phyloP scores from a whole-genome alignment of 2,329 filamentous ascomycete species.

The Pseudocercospora macadamiae region DNA sequence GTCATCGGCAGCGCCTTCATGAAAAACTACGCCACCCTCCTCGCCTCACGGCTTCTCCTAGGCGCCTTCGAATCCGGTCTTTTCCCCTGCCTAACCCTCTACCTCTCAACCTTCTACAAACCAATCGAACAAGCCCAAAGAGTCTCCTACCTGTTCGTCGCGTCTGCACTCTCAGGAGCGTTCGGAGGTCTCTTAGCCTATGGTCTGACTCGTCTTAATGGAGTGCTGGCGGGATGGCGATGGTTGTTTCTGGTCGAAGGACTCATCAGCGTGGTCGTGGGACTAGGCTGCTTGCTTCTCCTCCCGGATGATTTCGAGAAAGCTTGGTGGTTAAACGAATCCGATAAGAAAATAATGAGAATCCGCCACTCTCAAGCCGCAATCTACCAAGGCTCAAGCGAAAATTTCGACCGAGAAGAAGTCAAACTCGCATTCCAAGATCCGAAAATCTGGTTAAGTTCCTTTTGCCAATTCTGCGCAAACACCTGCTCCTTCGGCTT shows the following conservation, averaged over 20 bases:
- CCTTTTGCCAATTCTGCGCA: conserved; percentile 39
- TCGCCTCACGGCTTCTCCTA: conserved; percentile 12
- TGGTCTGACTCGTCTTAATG: conserved; percentile 6
- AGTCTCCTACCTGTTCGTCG: conserved; percentile 14
- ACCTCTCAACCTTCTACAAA: conserved; percentile 14
- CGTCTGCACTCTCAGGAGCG: background rate
- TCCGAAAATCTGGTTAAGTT: conserved; percentile 35
- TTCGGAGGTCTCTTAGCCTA: conserved; percentile 9
- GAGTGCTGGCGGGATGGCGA: conserved; percentile 28
- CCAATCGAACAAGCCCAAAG: conserved; percentile 16
- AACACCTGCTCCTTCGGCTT: conserved; percentile 40
- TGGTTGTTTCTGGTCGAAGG: conserved; percentile 28
- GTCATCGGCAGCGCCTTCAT: conserved; percentile 11
- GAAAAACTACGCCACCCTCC: conserved; percentile 9
- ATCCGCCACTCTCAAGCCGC: background rate
- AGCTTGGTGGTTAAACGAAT: conserved; percentile 32
- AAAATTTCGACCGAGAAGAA: conserved; percentile 36
- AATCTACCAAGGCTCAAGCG: conserved; percentile 28
- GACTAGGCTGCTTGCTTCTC: conserved; percentile 11
- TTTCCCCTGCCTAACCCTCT: conserved; percentile 14
- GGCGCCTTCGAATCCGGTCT: conserved; percentile 9
- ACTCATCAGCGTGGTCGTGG: conserved; percentile 13
- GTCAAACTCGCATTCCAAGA: conserved; percentile 36
- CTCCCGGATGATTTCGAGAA: conserved; percentile 5
- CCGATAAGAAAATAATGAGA: conserved; percentile 28